A percentile compares a stretch with the other conserved stretches of the same genome.
Conservation (phyloP, 495 filamentous ascomycete genomes). For the Penicillium macrosclerotiorum region DNA sequence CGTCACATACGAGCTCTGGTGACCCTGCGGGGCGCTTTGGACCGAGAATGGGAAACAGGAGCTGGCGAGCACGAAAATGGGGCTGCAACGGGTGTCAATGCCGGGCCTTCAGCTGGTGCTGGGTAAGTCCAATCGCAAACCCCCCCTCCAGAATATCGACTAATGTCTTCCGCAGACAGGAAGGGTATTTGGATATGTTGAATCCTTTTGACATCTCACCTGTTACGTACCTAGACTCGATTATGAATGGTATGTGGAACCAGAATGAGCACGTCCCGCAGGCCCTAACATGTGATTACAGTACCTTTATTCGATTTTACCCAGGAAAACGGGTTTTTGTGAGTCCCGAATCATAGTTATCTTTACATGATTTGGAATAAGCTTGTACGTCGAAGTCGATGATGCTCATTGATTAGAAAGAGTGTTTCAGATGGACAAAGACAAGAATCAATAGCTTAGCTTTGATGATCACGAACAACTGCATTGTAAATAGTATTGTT, state of each 20-base stretch:
- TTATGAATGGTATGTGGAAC: slow-evolving; percentile 40
- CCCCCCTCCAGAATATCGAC: neutral
- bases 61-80: slow-evolving; percentile 4
- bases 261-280: neutral
- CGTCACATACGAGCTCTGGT: slow-evolving; percentile 35
- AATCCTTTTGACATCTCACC: slow-evolving; percentile 27
- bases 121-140: slow-evolving; percentile 12
- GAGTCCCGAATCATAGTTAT: no score
- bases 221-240: slow-evolving; percentile 33
- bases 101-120: neutral
- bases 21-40: slow-evolving; percentile 24
- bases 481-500: no score
- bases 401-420: no score
- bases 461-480: no score
- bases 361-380: no score
- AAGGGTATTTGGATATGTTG: slow-evolving; percentile 10
- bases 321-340: slow-evolving; percentile 18
- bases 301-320: slow-evolving; percentile 33
- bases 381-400: no score
- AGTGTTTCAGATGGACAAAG: no score
- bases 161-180: slow-evolving; percentile 1
- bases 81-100: neutral
- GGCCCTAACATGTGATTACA: neutral
- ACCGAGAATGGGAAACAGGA: slow-evolving; percentile 12
- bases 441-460: no score